Percentiles rank a stretch among this genome's conserved stretches.
phyloP scores from a whole-genome alignment of 768 basidiomycete species.

The Russula brevipes region DNA sequence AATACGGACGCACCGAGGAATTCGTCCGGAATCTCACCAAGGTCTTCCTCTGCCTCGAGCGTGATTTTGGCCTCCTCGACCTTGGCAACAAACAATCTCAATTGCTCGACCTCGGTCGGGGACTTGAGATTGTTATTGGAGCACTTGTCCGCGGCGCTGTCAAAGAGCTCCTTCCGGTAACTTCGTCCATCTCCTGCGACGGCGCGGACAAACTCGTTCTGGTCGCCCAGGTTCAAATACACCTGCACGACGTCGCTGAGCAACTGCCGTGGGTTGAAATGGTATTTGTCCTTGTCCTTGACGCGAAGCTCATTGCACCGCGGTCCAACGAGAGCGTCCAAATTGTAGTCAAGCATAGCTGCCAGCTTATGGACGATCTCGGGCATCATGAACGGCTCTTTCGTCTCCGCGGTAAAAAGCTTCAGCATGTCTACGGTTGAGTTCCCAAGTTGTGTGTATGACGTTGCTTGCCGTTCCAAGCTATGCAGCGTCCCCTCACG shows the following conservation, averaged over 20 bases:
- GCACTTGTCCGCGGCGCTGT: constrained; percentile 65
- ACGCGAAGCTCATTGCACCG: constrained; percentile 83
- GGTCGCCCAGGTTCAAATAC: constrained; percentile 81
- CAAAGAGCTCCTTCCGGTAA: constrained; percentile 80
- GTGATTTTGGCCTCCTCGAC: constrained; percentile 80
- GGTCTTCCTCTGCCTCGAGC: constrained; percentile 84
- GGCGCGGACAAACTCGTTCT: constrained; percentile 72
- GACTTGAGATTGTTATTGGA: constrained; percentile 62
- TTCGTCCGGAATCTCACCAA: constrained; percentile 93
- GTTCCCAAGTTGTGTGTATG: constrained; percentile 80
- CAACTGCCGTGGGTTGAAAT: constrained; percentile 78
- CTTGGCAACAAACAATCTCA: constrained; percentile 65
- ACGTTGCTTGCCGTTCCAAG: constrained; percentile 80
- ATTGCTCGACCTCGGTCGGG: constrained; percentile 64
- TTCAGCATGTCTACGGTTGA: constrained; percentile 89
- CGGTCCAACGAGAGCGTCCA: constrained; percentile 84
- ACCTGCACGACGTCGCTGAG: constrained; percentile 86
- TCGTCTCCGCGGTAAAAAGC: constrained; percentile 87
- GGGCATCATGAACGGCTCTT: constrained; percentile 88
- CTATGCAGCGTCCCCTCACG: constrained; percentile 68
- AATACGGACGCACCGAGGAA: constrained; percentile 64
- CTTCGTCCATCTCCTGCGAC: constrained; percentile 94
- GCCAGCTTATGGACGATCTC: constrained; percentile 95
- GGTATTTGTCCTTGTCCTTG: constrained; percentile 79
- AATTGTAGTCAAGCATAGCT: constrained; percentile 94